Base-by-base conservation (phyloP, 1,284 basidiomycete species). In the Baeospora myosura region DNA sequence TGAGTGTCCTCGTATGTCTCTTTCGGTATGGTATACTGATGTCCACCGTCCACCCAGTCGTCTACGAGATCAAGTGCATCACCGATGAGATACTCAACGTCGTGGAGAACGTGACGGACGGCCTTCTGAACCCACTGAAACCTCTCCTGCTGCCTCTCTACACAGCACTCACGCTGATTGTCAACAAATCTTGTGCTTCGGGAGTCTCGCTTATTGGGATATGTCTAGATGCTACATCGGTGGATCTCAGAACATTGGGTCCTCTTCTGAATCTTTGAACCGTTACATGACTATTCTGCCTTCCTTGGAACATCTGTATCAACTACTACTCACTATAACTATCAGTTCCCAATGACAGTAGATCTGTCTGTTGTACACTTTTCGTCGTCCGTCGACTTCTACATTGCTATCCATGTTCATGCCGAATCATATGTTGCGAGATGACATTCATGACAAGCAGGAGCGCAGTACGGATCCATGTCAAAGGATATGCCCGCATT, bases 91-190 rank as follows among this genome's bases (percentile, higher is more conserved):
- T 69, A 5, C 60, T 81, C 22, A 61, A 81, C 50, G 51, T 56
- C 1, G 50, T 60, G 2, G 75, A 78, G 54, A 68, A 77, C 49
- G 26, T 73, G 12, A 60, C 64, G 16, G 79, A 81, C 50, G 68
- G 50, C 3, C 35, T 68, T 8, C 49, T 79, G 48, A 73, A 76
- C 46, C 49, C 44, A 3, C 47, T 77, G 12, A 39, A 53, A 28
- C 67, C 63, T 36, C 45, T 60, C 8, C 52, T 71, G 26, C 12
- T 33, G 32, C 32, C 32, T 7, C 7, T 17, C 8, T 17, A 14
- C 8, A 33, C 12, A 17, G 16, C 32, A 8, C 16, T 33, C 20
- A 14, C 20, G 32, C 12, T 33, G 33, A 22, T 29, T 34, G 8
- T 16, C 42, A 16, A 42, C 43, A 11, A 23, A 18, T 22, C 18